These are phyloP conservation scores for Solanum peruvianum DNA, from an alignment of 257 asterid species.

Conservation along the genomic window DNA sequence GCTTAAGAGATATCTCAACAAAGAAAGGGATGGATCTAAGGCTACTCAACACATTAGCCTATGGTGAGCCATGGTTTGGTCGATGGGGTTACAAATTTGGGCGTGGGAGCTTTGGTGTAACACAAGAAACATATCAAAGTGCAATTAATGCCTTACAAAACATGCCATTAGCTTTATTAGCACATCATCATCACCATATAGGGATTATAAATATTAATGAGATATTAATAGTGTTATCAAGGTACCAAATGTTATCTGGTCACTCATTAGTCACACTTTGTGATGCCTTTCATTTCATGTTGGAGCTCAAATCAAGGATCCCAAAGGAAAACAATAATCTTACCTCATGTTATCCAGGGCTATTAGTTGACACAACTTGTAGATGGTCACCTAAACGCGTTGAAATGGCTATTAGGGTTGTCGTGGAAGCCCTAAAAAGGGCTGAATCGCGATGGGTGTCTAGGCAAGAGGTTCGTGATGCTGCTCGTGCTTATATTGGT, in stretches of 20 bases:
- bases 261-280: slow-evolving; percentile 51
- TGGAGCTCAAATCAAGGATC: slow-evolving; percentile 42
- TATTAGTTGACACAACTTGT: slow-evolving; percentile 66
- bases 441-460: slow-evolving; percentile 82
- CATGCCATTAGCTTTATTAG: slow-evolving; percentile 47
- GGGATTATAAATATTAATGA: slow-evolving; percentile 20
- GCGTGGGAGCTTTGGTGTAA: slow-evolving; percentile 63
- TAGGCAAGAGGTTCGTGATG: slow-evolving; percentile 77
- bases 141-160: slow-evolving; percentile 53
- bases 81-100: slow-evolving; percentile 69
- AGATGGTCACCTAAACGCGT: slow-evolving; percentile 95
- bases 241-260: slow-evolving; percentile 63
- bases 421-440: slow-evolving; percentile 73
- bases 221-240: slow-evolving; percentile 35
- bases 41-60: slow-evolving; percentile 56
- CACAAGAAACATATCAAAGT: slow-evolving; percentile 35
- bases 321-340: slow-evolving; percentile 35
- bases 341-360: slow-evolving; percentile 23
- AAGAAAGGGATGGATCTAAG: slow-evolving; percentile 87
- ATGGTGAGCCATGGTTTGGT: slow-evolving; percentile 84
- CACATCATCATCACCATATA: slow-evolving; percentile 48
- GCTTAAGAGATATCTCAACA: slow-evolving; percentile 57
- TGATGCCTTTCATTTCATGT: slow-evolving; percentile 63
- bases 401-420: slow-evolving; percentile 84
- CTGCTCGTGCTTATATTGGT: slow-evolving; percentile 79